Evolutionary conservation across 768 basidiomycete species (phyloP).

Genomic region (Amanita subjunquillea): DNA sequence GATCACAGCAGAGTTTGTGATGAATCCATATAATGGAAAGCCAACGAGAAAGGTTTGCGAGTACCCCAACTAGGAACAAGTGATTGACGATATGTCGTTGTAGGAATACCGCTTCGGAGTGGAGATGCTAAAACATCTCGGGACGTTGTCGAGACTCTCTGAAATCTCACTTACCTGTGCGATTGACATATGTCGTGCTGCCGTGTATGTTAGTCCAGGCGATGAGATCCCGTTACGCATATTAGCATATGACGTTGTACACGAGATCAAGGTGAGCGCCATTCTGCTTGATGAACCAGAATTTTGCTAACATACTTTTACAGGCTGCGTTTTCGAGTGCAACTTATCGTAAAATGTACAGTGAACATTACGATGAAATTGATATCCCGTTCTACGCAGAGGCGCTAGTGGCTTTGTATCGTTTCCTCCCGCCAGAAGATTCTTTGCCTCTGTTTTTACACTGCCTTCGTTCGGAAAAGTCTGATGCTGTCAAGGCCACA

Average conservation of each 20-base stretch:
- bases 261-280: constrained; percentile 62
- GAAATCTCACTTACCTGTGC: constrained; percentile 65
- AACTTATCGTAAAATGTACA: constrained; percentile 49
- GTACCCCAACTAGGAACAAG: constrained; percentile 1
- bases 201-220: constrained; percentile 36
- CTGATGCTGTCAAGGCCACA: constrained; percentile 72
- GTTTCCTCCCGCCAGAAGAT: constrained; percentile 58
- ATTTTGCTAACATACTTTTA: not conserved
- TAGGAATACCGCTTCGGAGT: constrained; percentile 54
- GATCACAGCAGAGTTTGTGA: constrained; percentile 45
- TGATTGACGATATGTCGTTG: not conserved
- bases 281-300: not conserved
- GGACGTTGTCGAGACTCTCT: constrained; percentile 42
- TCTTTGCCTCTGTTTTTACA: constrained; percentile 46
- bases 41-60: constrained; percentile 25
- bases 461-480: constrained; percentile 68
- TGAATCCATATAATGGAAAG: constrained; percentile 21
- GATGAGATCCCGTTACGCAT: constrained; percentile 55
- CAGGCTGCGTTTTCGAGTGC: constrained; percentile 23
- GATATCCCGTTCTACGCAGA: constrained; percentile 74
- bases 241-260: constrained; percentile 63
- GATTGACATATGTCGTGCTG: constrained; percentile 71
- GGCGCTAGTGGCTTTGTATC: constrained; percentile 61
- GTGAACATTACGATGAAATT: constrained; percentile 59
- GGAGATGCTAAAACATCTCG: constrained; percentile 48